Evolutionary conservation across 2,329 filamentous ascomycete species (phyloP).

Genomic region (Epichloe elymi): DNA sequence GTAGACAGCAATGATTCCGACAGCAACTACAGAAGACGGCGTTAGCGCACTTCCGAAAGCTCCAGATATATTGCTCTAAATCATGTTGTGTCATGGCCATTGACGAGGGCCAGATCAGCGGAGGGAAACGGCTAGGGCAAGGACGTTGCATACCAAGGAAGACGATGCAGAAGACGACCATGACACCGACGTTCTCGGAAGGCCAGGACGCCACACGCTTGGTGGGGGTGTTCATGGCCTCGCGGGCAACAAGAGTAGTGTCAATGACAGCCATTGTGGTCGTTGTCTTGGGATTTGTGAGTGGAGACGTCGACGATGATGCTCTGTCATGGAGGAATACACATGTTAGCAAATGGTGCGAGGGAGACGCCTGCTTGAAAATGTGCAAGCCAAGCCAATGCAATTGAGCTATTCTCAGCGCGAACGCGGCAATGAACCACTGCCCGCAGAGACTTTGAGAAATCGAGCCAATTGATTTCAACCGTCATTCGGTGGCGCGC

Average conservation of each 20-base stretch:
- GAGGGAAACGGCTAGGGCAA: background rate
- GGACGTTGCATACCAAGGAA: conserved; percentile 21
- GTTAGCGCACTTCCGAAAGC: conserved; percentile 5
- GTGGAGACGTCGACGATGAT: background rate
- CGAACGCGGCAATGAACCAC: background rate
- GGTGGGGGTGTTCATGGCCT: conserved; percentile 17
- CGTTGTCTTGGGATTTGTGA: background rate
- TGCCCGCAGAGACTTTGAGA: background rate
- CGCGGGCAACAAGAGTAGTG: conserved; percentile 22
- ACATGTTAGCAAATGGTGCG: background rate
- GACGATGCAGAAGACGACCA: conserved; percentile 31
- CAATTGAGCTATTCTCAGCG: background rate
- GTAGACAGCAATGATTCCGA: conserved; percentile 18
- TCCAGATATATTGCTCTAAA: background rate
- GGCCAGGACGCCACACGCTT: conserved; percentile 30
- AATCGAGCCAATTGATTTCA: background rate
- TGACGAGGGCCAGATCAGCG: background rate
- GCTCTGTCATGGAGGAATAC: background rate
- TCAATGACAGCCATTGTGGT: conserved; percentile 30
- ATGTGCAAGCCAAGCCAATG: background rate
- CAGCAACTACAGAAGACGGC: conserved; percentile 15
- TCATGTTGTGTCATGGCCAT: background rate
- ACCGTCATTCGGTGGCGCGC: background rate
- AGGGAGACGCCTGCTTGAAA: background rate
- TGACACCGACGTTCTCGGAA: conserved; percentile 24